Conservation (phyloP, 768 basidiomycete genomes). For the Ramaria sp. region DNA sequence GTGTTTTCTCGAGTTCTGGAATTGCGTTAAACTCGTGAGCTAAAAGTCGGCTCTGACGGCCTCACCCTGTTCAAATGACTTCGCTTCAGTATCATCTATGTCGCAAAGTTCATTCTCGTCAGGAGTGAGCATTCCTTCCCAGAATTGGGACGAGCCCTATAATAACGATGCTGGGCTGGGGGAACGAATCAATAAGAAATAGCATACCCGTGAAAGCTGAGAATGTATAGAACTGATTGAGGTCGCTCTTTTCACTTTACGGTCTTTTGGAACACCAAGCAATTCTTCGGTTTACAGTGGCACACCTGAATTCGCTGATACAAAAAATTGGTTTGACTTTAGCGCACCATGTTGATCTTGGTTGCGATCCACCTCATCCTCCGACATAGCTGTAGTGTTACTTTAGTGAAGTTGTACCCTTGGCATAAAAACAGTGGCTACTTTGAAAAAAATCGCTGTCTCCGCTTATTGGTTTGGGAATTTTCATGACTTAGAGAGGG, state of each 20-base stretch:
- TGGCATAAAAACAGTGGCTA: too few species aligned
- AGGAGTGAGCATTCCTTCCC: neutral
- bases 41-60: neutral
- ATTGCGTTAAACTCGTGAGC: neutral
- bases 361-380: too few species aligned
- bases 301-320: too few species aligned
- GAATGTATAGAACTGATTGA: neutral
- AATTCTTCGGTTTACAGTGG: too few species aligned
- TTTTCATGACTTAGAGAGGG: too few species aligned
- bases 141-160: slow-evolving; percentile 1
- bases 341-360: too few species aligned
- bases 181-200: neutral
- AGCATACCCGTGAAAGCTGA: neutral
- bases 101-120: neutral
- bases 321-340: too few species aligned
- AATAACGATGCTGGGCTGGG: neutral
- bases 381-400: too few species aligned
- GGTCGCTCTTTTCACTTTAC: neutral
- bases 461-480: too few species aligned
- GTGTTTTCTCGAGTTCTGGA: neutral
- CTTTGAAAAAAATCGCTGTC: too few species aligned
- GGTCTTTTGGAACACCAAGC: neutral
- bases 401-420: too few species aligned
- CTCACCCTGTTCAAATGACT: neutral
- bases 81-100: neutral